Conservation (phyloP, 805 yeast species). For the Spathaspora boniae region DNA sequence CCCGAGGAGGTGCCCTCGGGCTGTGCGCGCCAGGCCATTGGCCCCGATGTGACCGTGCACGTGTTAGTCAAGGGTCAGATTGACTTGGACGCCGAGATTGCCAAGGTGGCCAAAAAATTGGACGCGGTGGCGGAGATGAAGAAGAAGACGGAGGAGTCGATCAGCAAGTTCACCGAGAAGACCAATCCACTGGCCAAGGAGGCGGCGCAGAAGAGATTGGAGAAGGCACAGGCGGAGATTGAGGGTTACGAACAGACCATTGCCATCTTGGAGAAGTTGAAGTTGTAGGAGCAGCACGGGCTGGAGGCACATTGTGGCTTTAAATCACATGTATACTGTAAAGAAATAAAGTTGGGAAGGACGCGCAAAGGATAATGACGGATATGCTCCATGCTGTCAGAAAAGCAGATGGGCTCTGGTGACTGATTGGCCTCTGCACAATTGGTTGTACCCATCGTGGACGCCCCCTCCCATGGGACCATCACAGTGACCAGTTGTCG, state of each 20-base stretch:
- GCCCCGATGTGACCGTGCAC: conserved; percentile 80
- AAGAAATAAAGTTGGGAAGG: neutral
- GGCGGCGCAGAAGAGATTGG: conserved; percentile 63
- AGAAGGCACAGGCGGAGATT: conserved; percentile 76
- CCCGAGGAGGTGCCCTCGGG: conserved; percentile 74
- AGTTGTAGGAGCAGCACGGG: conserved; percentile 33
- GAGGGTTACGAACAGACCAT: conserved; percentile 87
- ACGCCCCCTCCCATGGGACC: too few relatives aligned
- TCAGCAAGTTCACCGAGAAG: conserved; percentile 81
- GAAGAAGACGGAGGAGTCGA: conserved; percentile 63
- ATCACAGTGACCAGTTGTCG: too few relatives aligned
- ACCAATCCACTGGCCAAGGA: conserved; percentile 81
- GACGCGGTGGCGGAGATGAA: conserved; percentile 58
- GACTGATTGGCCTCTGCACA: too few relatives aligned
- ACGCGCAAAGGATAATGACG: neutral
- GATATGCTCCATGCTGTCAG: neutral
- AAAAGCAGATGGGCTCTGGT: too few relatives aligned
- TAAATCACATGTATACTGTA: neutral
- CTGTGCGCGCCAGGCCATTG: conserved; percentile 80
- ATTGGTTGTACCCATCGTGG: too few relatives aligned
- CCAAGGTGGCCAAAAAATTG: conserved; percentile 77
- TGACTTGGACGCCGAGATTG: conserved; percentile 87
- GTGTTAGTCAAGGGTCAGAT: conserved; percentile 91
- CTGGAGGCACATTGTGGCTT: too few relatives aligned
- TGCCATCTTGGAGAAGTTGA: conserved; percentile 75